Evolutionary conservation across 768 basidiomycete genomes (phyloP).

Genomic region (Pleurotus djamor): DNA sequence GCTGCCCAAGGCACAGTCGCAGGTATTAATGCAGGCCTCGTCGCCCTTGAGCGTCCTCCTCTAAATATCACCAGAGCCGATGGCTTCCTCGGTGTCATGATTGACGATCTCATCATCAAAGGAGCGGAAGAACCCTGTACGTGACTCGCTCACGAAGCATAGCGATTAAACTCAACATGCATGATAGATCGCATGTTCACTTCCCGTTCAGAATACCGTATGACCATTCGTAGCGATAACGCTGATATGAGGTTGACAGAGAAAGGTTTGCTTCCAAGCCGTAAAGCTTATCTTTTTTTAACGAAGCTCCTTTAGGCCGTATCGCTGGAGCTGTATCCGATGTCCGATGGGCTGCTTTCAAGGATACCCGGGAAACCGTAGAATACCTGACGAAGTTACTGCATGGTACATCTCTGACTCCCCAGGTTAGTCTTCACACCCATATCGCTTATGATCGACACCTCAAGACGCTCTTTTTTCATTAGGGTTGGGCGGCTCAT

Average conservation of each 20-base stretch:
- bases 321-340: constrained; percentile 44
- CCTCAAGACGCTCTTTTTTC: not conserved
- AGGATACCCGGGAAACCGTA: constrained; percentile 27
- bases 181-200: constrained; percentile 89
- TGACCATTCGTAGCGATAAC: constrained; percentile 87
- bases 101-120: constrained; percentile 86
- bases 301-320: constrained; percentile 27
- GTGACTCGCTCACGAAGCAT: not conserved
- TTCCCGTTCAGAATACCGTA: constrained; percentile 85
- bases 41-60: constrained; percentile 52
- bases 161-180: constrained; percentile 1
- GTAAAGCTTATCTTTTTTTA: not conserved
- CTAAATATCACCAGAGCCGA: constrained; percentile 79
- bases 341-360: constrained; percentile 36
- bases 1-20: constrained; percentile 89
- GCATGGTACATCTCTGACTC: constrained; percentile 34
- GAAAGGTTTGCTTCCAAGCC: constrained; percentile 44
- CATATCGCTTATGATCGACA: not conserved
- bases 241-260: constrained; percentile 82
- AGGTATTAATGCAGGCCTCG: constrained; percentile 83
- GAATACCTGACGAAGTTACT: constrained; percentile 32
- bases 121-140: constrained; percentile 90
- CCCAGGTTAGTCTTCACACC: constrained; percentile 29
- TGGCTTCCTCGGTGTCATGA: constrained; percentile 86
- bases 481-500: constrained; percentile 34